phyloP scores from a whole-genome alignment of 345 rosid genomes.

The Aegle marmelos region DNA sequence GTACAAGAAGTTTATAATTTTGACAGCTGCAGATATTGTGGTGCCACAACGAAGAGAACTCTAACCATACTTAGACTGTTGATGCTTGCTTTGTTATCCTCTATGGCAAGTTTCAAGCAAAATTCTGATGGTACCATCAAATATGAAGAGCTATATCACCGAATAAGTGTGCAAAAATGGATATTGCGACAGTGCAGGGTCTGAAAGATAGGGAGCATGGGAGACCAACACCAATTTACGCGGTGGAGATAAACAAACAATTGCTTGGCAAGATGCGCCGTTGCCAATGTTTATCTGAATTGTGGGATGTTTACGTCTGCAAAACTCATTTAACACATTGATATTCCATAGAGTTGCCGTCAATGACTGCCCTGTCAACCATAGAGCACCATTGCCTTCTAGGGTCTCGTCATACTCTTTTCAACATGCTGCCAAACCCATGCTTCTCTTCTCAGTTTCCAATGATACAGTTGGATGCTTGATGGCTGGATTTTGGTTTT shows the following conservation, averaged over 20 bases:
- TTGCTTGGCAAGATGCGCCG: neutral
- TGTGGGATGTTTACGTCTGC: neutral
- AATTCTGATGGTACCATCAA: neutral
- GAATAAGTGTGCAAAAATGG: neutral
- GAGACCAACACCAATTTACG: neutral
- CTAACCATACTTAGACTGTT: neutral
- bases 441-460: neutral
- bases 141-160: neutral
- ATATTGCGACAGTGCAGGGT: neutral
- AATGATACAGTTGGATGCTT: neutral
- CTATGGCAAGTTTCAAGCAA: neutral
- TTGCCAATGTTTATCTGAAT: neutral
- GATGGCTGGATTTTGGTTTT: neutral
- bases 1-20: no score
- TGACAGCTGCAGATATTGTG: no score
- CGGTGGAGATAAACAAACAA: neutral
- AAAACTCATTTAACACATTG: neutral
- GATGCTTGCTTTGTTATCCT: neutral
- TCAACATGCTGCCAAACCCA: neutral
- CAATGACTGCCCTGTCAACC: slow-evolving; percentile 1
- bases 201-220: neutral
- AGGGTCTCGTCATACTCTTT: neutral
- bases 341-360: neutral
- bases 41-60: no score
- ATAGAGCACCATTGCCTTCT: neutral